Base-by-base conservation (phyloP, 2,329 filamentous ascomycete genomes). In the Trichoderma afroharzianum region DNA sequence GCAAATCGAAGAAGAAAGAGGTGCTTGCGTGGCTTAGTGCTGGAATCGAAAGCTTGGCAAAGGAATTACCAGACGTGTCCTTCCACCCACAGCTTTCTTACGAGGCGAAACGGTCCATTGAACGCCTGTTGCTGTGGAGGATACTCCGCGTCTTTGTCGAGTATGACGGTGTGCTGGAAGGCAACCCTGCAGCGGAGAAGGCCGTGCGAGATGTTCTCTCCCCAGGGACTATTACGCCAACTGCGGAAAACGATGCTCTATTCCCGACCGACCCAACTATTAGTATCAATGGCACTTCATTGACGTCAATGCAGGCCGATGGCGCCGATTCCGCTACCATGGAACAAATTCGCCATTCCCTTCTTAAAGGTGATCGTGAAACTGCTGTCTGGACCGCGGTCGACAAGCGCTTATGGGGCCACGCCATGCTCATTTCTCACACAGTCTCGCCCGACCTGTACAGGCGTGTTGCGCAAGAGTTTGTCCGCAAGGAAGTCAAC, bases 1-100 rank as follows among this genome's bases (percentile, higher is more conserved):
- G 90, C 53, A 98, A 98, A 79, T 90, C 91, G 1, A 98, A 97
- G 85, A 99, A 99, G 86, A 99, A 98, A 83, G 95, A 99, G 69
- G 88, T 94, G 0, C 76, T 95, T 57, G 82, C 89, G 2, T 99
- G 97, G 96, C 85, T 99, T 58, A 88, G 86, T 5, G 84, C 87
- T 72, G 93, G 91, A 67, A 95, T 98, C 70, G 91, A 93, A 47
- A 83, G 84, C 1, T 82, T 98, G 43, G 93, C 97, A 78, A 88
- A 85, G 76, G 85, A 82, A 68, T 79, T 83, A 66, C 88, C 83
- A 62, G 87, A 82, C 75, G 82, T 82, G 36, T 83, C 82, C 18
- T 85, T 86, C 71, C 83, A 81, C 78, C 84, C 83, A 36, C 85
- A 84, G 36, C 79, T 87, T 21, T 87, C 85, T 7, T 88, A 87